Evolutionary conservation across 441 rosid species (phyloP).

Genomic region (Populus hybrid): DNA sequence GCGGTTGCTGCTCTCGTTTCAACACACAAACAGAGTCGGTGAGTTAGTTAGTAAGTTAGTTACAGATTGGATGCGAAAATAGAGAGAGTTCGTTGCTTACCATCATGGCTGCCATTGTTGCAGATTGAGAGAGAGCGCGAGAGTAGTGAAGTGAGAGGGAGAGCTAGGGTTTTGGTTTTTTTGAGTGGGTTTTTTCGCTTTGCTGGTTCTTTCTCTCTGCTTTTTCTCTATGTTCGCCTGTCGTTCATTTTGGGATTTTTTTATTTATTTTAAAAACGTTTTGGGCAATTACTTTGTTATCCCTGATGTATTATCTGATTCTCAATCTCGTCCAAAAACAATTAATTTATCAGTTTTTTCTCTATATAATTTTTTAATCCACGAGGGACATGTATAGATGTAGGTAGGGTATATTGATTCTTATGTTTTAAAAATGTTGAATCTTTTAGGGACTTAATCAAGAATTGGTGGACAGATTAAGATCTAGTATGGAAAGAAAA

Average conservation of each 20-base stretch:
- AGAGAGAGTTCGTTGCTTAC: constrained; percentile 33
- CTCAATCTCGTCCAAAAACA: not conserved
- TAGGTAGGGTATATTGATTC: too few species aligned
- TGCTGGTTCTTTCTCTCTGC: not conserved
- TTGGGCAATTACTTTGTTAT: not conserved
- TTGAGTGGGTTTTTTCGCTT: constrained; percentile 9
- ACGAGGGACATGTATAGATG: too few species aligned
- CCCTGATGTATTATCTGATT: not conserved
- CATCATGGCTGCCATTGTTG: constrained; percentile 82
- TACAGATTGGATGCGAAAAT: not conserved
- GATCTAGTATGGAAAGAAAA: too few species aligned
- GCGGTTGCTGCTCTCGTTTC: constrained; percentile 78
- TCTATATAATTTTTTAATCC: not conserved
- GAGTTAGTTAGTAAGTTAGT: not conserved
- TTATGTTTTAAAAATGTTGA: too few species aligned
- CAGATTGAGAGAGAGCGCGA: constrained; percentile 1
- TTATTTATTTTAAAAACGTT: not conserved
- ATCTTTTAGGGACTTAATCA: too few species aligned
- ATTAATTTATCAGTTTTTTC: too few species aligned
- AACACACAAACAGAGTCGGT: not conserved
- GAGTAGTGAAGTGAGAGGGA: constrained; percentile 1
- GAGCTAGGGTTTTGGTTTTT: constrained; percentile 28
- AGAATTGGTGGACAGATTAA: too few species aligned
- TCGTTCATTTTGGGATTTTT: not conserved
- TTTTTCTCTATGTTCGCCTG: not conserved